A percentile compares a stretch with the other conserved stretches of the same genome.
These are phyloP conservation scores for Cercospora janseana DNA, from an alignment of 2,329 filamentous ascomycete species.

Conservation along the genomic window DNA sequence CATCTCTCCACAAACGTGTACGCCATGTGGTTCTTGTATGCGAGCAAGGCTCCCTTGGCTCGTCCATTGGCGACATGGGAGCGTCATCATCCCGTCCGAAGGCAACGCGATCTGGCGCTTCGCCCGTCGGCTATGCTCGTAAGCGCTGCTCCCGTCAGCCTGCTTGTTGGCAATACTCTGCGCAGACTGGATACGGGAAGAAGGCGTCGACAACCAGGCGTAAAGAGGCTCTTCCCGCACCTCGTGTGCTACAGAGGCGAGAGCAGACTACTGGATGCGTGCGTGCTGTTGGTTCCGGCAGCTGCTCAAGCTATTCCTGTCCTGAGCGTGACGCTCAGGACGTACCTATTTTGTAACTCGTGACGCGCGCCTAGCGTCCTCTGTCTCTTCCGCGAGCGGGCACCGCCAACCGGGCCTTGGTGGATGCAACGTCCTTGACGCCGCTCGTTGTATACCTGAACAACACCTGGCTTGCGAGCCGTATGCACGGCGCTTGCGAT, in stretches of 20 bases:
- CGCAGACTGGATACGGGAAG: constrained; percentile 1
- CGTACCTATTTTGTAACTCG: constrained; percentile 11
- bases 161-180: constrained; percentile 7
- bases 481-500: constrained; percentile 17
- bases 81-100: constrained; percentile 1
- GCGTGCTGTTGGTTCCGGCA: constrained; percentile 11
- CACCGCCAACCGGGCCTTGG: neutral
- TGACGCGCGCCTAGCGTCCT: constrained; percentile 12
- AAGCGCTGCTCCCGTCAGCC: constrained; percentile 8
- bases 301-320: constrained; percentile 12
- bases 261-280: constrained; percentile 10
- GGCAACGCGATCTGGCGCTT: constrained; percentile 11
- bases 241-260: constrained; percentile 13
- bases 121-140: neutral
- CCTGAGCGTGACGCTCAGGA: constrained; percentile 14
- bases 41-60: constrained; percentile 3
- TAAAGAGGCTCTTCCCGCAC: constrained; percentile 8
- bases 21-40: constrained; percentile 12
- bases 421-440: constrained; percentile 9
- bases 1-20: constrained; percentile 2
- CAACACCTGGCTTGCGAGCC: neutral
- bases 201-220: constrained; percentile 11
- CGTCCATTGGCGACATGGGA: constrained; percentile 12
- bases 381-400: neutral
- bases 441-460: constrained; percentile 6